phyloP scores from a whole-genome alignment of 805 yeast genomes.

The Phaffomyces antillensis region DNA sequence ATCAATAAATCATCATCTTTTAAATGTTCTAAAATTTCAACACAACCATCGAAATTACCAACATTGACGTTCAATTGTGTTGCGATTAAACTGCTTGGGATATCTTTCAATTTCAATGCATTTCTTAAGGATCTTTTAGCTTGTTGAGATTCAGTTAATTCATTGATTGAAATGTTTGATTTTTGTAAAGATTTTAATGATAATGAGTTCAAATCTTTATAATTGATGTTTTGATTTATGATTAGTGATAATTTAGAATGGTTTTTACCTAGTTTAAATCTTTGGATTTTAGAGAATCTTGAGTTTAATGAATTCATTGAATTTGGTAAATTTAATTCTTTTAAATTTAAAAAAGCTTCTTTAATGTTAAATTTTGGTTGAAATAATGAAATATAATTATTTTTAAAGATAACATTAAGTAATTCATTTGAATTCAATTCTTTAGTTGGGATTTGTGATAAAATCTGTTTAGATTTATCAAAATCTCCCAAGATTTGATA shows the following conservation, averaged over 20 bases:
- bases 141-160: constrained; percentile 15
- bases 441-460: constrained; percentile 25
- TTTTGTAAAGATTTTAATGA: constrained; percentile 11
- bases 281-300: constrained; percentile 20
- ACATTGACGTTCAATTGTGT: constrained; percentile 27
- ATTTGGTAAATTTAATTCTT: constrained; percentile 28
- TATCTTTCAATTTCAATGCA: constrained; percentile 24
- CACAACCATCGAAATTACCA: constrained; percentile 29
- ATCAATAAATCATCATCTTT: constrained; percentile 11
- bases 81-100: constrained; percentile 28
- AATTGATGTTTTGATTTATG: constrained; percentile 14
- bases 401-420: constrained; percentile 24
- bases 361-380: background rate
- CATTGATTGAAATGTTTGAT: constrained; percentile 12
- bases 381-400: constrained; percentile 21
- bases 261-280: constrained; percentile 15
- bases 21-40: constrained; percentile 30
- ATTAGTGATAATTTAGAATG: constrained; percentile 14
- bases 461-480: constrained; percentile 30
- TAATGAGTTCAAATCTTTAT: constrained; percentile 11
- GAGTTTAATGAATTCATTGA: constrained; percentile 12
- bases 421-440: constrained; percentile 20
- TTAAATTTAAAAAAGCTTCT: constrained; percentile 21
- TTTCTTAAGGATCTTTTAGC: constrained; percentile 29
- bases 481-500: constrained; percentile 34